Base-by-base conservation (phyloP, 1,284 basidiomycete species). In the Butyriboletus appendiculatus region DNA sequence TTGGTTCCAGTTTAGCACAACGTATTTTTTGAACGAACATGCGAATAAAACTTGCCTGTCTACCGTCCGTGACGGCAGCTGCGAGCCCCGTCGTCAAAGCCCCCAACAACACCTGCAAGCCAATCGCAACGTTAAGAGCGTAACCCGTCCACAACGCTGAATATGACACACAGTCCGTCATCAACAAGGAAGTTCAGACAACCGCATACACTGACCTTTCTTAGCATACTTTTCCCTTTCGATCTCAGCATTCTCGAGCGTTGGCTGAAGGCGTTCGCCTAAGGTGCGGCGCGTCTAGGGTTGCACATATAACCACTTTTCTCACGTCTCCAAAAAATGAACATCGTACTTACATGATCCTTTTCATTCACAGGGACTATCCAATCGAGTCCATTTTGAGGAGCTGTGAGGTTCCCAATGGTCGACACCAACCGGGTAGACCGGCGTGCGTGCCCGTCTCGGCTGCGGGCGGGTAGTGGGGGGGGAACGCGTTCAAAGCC, bases 71-170 rank as follows among this genome's bases (percentile, higher is more conserved):
- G 52, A 77, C 61, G 55, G 72, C 79, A 7, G 84, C 85, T 3
- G 85, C 80, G 8, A 89, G 61, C 0, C 79, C 86, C 0, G 87
- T 89, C 11, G 85, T 88, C 41, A 89, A 71, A 14, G 87, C 81
- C 3, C 86, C 87, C 15, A 89, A 69, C 0, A 86, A 49, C 8
- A 90, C 81, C 63, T 82, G 86, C 20, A 84, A 42, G 37, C 75
- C 80, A 40, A 81, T 80, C 3, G 80, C 80, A 14, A 71, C 56
- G 62, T 88, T 89, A 32, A 88, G 72, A 5, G 75, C 65, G 54
- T 73, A 79, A 5, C 78, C 77, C 1, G 79, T 80, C 53, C 73
- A 62, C 48, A 67, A 69, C 8, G 84, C 85, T 80, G 52, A 26
- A 48, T 5, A 24, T 8, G 26, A 38, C 5, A n/a, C 20, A 34